Conservation (phyloP, 768 basidiomycete species). For the Tricholoma hemisulphureum region DNA sequence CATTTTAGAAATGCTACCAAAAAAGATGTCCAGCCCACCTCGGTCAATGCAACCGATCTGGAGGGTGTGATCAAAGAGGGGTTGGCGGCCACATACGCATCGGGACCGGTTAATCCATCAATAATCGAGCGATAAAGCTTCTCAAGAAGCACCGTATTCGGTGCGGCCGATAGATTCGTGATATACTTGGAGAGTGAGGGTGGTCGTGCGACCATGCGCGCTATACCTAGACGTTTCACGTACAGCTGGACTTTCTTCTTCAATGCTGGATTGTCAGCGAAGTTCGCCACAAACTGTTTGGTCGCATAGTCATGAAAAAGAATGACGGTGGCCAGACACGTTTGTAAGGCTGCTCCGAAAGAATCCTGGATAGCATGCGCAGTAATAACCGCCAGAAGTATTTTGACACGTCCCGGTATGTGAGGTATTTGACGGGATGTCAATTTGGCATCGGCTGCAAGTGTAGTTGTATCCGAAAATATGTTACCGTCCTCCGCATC, state of each 20-base stretch:
- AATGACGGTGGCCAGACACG: slow-evolving; percentile 38
- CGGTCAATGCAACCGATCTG: slow-evolving; percentile 51
- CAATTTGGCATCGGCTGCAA: slow-evolving; percentile 21
- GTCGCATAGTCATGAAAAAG: slow-evolving; percentile 35
- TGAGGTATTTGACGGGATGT: slow-evolving; percentile 10
- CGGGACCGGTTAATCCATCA: slow-evolving; percentile 46
- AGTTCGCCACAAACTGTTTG: slow-evolving; percentile 37
- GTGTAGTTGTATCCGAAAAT: slow-evolving; percentile 1
- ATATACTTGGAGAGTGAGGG: slow-evolving; percentile 50
- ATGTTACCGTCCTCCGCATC: slow-evolving; percentile 1
- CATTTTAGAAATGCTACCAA: slow-evolving; percentile 61
- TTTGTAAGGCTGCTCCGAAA: slow-evolving; percentile 55
- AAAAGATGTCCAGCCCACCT: slow-evolving; percentile 63
- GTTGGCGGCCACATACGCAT: slow-evolving; percentile 54
- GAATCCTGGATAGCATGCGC: slow-evolving; percentile 59
- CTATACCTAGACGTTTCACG: slow-evolving; percentile 47
- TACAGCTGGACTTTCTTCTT: slow-evolving; percentile 43
- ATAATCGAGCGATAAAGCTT: slow-evolving; percentile 51
- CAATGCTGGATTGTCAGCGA: slow-evolving; percentile 36
- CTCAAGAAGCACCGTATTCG: slow-evolving; percentile 34
- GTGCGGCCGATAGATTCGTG: slow-evolving; percentile 39
- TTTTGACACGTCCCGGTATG: slow-evolving; percentile 31
- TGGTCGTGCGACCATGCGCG: slow-evolving; percentile 51
- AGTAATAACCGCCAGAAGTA: slow-evolving; percentile 54
- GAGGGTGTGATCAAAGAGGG: slow-evolving; percentile 34